phyloP scores from a whole-genome alignment of 73 alveolate species.

The Symbiodinium natans region DNA sequence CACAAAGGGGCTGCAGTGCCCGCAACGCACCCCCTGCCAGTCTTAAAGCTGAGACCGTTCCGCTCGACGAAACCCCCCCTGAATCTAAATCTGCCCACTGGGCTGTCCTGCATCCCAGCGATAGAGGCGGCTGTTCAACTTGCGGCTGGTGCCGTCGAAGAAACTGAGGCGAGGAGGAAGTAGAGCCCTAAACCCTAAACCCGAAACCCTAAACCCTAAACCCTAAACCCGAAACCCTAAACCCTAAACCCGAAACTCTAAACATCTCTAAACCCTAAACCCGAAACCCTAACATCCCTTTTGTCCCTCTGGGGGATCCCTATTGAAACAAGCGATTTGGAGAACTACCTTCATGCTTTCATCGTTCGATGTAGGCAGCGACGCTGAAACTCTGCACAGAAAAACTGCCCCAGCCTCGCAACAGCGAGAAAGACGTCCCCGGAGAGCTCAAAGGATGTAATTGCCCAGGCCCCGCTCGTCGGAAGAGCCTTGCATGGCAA shows the following conservation, averaged over 20 bases:
- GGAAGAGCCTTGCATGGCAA: not conserved
- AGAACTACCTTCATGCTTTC: too few species aligned
- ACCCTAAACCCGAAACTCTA: not conserved
- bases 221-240: not conserved
- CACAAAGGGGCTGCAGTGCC: too few species aligned
- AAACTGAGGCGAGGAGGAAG: conserved; percentile 1
- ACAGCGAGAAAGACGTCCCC: conserved; percentile 26
- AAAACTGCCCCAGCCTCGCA: not conserved
- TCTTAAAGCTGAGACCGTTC: too few species aligned
- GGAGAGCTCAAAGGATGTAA: conserved; percentile 10
- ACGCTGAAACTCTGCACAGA: not conserved
- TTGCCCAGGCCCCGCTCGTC: conserved; percentile 63
- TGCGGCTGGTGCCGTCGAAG: conserved; percentile 65
- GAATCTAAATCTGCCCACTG: too few species aligned
- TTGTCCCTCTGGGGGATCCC: not conserved
- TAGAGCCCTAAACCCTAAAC: not conserved
- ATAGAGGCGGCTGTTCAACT: conserved; percentile 30
- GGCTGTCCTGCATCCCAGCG: conserved; percentile 52
- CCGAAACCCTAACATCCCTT: not conserved
- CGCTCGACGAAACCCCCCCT: too few species aligned
- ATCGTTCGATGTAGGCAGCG: too few species aligned
- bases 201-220: not conserved
- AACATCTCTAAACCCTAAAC: not conserved
- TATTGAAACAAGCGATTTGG: not conserved
- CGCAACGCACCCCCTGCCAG: too few species aligned